Evolutionary conservation across 257 asterid species (phyloP), one percentile per base, ranked within the genome.

Genomic region (Solanum gracilifrons): DNA sequence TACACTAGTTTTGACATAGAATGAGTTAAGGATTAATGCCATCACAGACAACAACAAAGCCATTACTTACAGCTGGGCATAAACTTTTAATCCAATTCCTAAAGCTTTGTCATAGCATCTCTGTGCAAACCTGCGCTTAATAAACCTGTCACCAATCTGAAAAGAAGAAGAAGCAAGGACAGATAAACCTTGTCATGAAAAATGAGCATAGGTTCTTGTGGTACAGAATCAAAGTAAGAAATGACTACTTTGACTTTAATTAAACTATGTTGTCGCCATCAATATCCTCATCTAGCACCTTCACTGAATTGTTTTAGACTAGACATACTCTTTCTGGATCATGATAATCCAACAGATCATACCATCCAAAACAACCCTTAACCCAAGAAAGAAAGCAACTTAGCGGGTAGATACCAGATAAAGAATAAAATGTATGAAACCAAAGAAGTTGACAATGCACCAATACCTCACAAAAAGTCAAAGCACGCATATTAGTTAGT

Each of bases 81-180:
- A 97, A 48, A 91, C 92, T 92, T 93, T 95, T 88, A 97, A 92
- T 91, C 98, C 99, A 68, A 89, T 77, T 35, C 98, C 73, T 66
- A 95, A 90, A 84, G 95, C 96, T 92, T 91, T 92, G 92, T 92
- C 95, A 90, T 97, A 97, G 69, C 91, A 79, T 89, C 91, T 91
- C 88, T 97, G 99, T 69, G 90, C 88, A 88, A 91, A 91, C 89
- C 90, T 88, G 79, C 99, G 98, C 88, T 89, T 93, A 91, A 97
- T 93, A 90, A 92, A 95, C 92, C 98, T 93, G 93, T 97, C 98
- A 88, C 99, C 91, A 43, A 95, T 90, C 99, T 97, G 93, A 86
- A 89, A 88, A 90, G 37, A 51, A 41, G 60, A 76, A 10, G 15
- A 43, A 43, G 20, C 20, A 37, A 75, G 12, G 60, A 76, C 60